Percentiles rank a stretch among this genome's conserved stretches.
These are phyloP conservation scores for Annulohypoxylon maeteangense DNA, from an alignment of 495 filamentous ascomycete species.

Conservation along the genomic window DNA sequence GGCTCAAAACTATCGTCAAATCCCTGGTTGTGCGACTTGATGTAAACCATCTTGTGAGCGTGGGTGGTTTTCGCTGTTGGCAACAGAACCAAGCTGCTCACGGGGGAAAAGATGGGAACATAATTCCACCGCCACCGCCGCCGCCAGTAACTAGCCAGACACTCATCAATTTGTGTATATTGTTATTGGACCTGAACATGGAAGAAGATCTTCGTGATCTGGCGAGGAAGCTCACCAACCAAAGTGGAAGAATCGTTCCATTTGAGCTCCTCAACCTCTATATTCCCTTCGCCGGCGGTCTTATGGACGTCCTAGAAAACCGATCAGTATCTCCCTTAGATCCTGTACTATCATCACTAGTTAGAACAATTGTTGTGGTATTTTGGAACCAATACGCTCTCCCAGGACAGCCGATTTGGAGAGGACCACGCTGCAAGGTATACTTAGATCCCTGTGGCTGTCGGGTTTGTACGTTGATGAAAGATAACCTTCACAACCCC, in stretches of 20 bases:
- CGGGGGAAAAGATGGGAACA: not conserved
- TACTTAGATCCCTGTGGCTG: not conserved
- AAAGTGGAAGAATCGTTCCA: slow-evolving; percentile 10
- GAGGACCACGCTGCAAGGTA: not conserved
- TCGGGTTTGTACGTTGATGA: not conserved
- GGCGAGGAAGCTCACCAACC: not conserved
- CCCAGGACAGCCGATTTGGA: not conserved
- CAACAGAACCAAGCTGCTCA: not conserved
- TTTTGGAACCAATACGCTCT: slow-evolving; percentile 14
- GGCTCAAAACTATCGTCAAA: slow-evolving; percentile 16
- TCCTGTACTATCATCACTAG: not conserved
- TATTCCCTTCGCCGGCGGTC: slow-evolving; percentile 4
- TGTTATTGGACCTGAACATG: slow-evolving; percentile 15
- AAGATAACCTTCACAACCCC: not conserved
- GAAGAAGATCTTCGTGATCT: slow-evolving; percentile 8
- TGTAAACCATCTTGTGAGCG: slow-evolving; percentile 8
- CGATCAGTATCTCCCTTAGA: not conserved
- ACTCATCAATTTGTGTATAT: slow-evolving; percentile 1
- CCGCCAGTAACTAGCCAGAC: slow-evolving; percentile 11
- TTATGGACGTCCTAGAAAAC: not conserved
- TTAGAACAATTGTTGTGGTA: slow-evolving; percentile 3
- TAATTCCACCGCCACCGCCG: slow-evolving; percentile 1
- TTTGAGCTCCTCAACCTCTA: slow-evolving; percentile 10
- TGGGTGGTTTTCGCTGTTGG: slow-evolving; percentile 10
- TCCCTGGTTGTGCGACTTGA: slow-evolving; percentile 5